Percentiles rank a stretch among this genome's conserved stretches.
Evolutionary conservation across 108 stramenopile genomes (phyloP).

Genomic region (Conticribra guillardii): DNA sequence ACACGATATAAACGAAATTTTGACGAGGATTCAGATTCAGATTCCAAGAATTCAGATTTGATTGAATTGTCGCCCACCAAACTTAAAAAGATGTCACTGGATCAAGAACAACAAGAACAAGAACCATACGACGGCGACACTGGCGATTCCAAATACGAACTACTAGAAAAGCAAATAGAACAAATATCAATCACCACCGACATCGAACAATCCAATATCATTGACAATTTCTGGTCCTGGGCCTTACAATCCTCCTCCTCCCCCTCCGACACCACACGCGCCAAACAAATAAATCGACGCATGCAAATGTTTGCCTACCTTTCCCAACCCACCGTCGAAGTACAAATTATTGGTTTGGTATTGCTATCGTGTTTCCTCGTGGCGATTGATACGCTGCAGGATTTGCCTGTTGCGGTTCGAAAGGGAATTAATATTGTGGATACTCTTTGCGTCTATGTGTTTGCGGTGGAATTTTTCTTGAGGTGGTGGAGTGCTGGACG

Average conservation of each 20-base stretch:
- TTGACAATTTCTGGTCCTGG: not conserved
- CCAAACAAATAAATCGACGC: slow-evolving; percentile 18
- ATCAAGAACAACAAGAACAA: no score
- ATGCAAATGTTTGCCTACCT: slow-evolving; percentile 47
- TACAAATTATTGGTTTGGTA: slow-evolving; percentile 38
- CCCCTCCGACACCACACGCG: not conserved
- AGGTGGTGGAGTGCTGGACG: slow-evolving; percentile 65
- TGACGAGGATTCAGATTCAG: no score
- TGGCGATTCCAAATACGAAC: no score
- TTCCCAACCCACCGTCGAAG: slow-evolving; percentile 49
- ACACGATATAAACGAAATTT: no score
- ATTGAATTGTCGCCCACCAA: no score
- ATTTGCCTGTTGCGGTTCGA: slow-evolving; percentile 21
- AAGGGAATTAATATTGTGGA: slow-evolving; percentile 23
- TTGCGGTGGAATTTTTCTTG: slow-evolving; percentile 62
- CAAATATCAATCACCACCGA: not conserved
- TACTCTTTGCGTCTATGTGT: slow-evolving; percentile 48
- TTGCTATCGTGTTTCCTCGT: slow-evolving; percentile 53
- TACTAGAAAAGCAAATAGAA: no score
- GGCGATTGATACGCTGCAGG: slow-evolving; percentile 55
- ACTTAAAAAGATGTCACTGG: no score
- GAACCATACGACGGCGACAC: no score
- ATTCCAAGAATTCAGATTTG: no score
- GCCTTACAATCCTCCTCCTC: not conserved
- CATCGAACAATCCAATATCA: not conserved